Percentiles rank a stretch among this genome's conserved stretches.
These are phyloP conservation scores for Lecanicillium sp. DNA, from an alignment of 2,329 filamentous ascomycete genomes.

Conservation along the genomic window DNA sequence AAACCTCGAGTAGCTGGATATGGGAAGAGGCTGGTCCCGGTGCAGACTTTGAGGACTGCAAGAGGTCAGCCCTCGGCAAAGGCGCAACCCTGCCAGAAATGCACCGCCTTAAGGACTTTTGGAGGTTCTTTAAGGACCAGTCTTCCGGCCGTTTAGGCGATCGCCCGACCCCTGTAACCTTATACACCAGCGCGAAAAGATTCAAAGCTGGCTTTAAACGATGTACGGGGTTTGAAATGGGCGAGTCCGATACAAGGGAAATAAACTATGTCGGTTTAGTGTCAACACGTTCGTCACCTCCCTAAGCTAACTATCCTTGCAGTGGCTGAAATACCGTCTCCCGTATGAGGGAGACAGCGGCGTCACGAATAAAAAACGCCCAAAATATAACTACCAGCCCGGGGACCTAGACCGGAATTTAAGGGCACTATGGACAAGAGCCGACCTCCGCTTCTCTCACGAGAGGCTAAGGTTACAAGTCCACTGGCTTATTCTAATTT, in stretches of 20 bases:
- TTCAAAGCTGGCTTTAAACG: slow-evolving; percentile 4
- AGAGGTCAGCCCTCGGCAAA: too few species aligned
- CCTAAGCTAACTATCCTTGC: background rate
- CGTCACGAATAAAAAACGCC: background rate
- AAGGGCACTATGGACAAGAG: slow-evolving; percentile 1
- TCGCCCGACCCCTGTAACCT: background rate
- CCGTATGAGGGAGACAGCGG: background rate
- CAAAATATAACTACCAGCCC: slow-evolving; percentile 5
- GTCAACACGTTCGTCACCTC: background rate
- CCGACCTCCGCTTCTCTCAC: background rate
- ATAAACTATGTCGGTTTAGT: background rate
- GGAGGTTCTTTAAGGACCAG: slow-evolving; percentile 4
- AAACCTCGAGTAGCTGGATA: too few species aligned
- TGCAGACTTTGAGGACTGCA: too few species aligned
- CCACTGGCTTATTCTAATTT: slow-evolving; percentile 2
- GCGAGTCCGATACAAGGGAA: background rate
- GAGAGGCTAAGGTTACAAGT: slow-evolving; percentile 1
- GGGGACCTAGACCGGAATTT: slow-evolving; percentile 2
- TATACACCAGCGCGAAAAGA: slow-evolving; percentile 2
- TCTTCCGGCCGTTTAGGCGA: background rate
- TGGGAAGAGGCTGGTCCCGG: too few species aligned
- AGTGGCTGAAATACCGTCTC: background rate
- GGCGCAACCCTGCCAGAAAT: slow-evolving; percentile 2
- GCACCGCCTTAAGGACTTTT: slow-evolving; percentile 2
- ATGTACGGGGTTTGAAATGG: background rate